A percentile compares a stretch with the other conserved stretches of the same genome.
These are phyloP conservation scores for Jamesozyma spencerorum DNA, from an alignment of 805 yeast genomes.

Conservation along the genomic window DNA sequence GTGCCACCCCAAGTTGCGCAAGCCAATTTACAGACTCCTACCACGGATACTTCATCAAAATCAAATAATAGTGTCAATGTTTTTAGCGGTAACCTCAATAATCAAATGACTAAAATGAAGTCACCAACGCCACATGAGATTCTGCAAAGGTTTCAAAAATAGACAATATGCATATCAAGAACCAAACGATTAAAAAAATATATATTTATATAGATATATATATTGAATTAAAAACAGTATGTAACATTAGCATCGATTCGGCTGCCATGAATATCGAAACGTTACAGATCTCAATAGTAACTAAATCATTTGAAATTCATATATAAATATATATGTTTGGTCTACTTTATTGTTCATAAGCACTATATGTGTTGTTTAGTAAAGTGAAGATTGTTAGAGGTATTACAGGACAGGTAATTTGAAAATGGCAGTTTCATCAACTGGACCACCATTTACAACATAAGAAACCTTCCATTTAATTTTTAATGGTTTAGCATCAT, in stretches of 20 bases:
- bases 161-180: constrained; percentile 5
- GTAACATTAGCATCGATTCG: neutral
- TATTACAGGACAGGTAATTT: constrained; percentile 27
- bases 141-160: constrained; percentile 28
- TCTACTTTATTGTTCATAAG: too few relatives aligned
- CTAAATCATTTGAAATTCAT: too few relatives aligned
- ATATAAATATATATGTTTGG: too few relatives aligned
- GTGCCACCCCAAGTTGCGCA: neutral
- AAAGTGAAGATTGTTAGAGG: too few relatives aligned
- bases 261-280: too few relatives aligned
- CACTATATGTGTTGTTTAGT: too few relatives aligned
- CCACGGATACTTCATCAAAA: neutral
- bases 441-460: constrained; percentile 36
- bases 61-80: neutral
- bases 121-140: constrained; percentile 31
- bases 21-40: neutral
- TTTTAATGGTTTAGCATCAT: constrained; percentile 38
- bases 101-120: constrained; percentile 9
- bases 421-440: constrained; percentile 52
- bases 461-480: constrained; percentile 70
- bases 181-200: too few relatives aligned
- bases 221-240: too few relatives aligned
- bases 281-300: too few relatives aligned
- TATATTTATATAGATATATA: neutral
- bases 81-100: neutral